Conservation (phyloP, 306 rosid species). For the Prunus dulcis region DNA sequence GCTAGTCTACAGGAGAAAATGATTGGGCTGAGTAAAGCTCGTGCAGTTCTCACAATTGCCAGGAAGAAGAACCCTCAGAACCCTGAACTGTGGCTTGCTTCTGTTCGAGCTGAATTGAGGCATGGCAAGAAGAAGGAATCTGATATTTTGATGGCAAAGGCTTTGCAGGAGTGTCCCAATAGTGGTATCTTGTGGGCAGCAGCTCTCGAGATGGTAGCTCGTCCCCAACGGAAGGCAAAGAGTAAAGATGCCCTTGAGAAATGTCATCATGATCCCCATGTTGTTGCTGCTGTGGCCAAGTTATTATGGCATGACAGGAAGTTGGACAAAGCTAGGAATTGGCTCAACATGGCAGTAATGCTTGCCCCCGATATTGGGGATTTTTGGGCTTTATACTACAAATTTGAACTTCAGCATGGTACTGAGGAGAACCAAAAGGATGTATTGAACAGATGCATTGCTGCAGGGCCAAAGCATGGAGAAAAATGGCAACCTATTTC, state of each 20-base stretch:
- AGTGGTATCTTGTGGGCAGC: constrained; percentile 86
- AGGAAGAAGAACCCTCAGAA: constrained; percentile 79
- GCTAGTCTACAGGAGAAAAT: constrained; percentile 77
- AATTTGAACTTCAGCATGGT: constrained; percentile 89
- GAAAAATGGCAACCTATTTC: constrained; percentile 79
- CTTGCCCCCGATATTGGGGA: constrained; percentile 83
- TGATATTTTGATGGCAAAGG: constrained; percentile 84
- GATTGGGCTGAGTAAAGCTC: constrained; percentile 78
- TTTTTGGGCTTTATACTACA: constrained; percentile 79
- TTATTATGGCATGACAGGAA: constrained; percentile 79
- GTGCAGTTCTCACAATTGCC: constrained; percentile 78
- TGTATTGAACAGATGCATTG: constrained; percentile 59
- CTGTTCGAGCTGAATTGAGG: constrained; percentile 70
- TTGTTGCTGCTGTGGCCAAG: constrained; percentile 73
- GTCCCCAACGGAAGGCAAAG: constrained; percentile 76
- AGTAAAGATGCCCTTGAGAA: constrained; percentile 72
- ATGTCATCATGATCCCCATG: constrained; percentile 78
- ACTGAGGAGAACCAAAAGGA: constrained; percentile 74
- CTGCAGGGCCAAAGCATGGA: constrained; percentile 88
- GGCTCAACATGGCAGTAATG: constrained; percentile 75
- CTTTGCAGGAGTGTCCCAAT: constrained; percentile 75
- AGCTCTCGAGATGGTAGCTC: constrained; percentile 77
- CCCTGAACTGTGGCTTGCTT: constrained; percentile 87
- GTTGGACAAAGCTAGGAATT: constrained; percentile 76
- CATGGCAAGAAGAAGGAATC: constrained; percentile 71